Conservation (phyloP, 2,329 filamentous ascomycete genomes). For the Alternaria sp. region DNA sequence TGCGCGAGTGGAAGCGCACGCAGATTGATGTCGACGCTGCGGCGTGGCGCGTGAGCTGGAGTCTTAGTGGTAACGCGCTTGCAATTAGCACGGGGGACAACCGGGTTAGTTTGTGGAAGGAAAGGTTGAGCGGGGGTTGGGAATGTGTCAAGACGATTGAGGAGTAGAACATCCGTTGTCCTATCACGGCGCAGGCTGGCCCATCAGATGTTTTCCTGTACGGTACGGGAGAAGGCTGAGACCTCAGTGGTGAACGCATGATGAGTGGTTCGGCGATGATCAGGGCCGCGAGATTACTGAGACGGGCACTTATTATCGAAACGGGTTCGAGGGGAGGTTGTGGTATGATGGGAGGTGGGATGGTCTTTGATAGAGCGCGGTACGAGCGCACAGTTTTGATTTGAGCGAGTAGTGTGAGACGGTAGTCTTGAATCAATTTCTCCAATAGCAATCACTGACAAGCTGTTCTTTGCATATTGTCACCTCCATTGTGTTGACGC, state of each 20-base stretch:
- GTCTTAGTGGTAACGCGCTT: slow-evolving; percentile 93
- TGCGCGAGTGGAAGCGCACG: slow-evolving; percentile 81
- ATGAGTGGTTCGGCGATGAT: not conserved
- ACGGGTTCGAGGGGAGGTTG: not conserved
- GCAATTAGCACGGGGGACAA: slow-evolving; percentile 95
- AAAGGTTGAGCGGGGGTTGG: slow-evolving; percentile 96
- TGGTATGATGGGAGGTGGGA: not conserved
- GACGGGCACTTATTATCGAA: not conserved
- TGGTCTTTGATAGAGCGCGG: not conserved
- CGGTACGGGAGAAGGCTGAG: not conserved
- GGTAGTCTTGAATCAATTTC: not conserved
- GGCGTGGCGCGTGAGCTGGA: slow-evolving; percentile 98
- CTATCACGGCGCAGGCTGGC: too few relatives aligned
- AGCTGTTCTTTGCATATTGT: fast-evolving
- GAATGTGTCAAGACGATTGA: slow-evolving; percentile 97
- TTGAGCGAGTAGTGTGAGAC: not conserved
- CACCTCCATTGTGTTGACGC: not conserved
- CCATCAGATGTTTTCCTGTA: not conserved
- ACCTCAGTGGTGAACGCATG: not conserved
- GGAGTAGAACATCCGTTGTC: slow-evolving; percentile 63
- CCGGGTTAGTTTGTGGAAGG: slow-evolving; percentile 97
- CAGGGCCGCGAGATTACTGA: not conserved
- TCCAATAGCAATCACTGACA: not conserved
- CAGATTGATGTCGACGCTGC: slow-evolving; percentile 87
- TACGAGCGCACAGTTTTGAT: not conserved